Percentiles rank a stretch among this genome's conserved stretches.
These are phyloP conservation scores for Carpediemonas membranifera DNA, from an alignment of 78 protist genomes.

Conservation along the genomic window DNA sequence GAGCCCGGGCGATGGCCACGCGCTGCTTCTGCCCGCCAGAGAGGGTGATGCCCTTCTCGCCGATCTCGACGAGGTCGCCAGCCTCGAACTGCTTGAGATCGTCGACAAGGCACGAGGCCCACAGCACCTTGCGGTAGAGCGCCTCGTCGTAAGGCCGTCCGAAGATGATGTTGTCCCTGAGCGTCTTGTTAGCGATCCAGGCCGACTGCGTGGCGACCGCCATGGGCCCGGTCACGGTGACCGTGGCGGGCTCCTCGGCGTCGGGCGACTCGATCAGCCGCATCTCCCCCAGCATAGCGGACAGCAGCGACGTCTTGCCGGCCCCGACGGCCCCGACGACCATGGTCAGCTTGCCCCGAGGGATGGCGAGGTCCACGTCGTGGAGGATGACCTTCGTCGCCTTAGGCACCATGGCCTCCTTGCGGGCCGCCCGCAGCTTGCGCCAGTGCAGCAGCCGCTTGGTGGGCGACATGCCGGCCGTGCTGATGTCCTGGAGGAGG, in stretches of 20 bases:
- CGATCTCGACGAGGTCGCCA: constrained; percentile 61
- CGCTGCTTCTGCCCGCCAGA: constrained; percentile 92
- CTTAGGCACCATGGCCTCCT: too few relatives aligned
- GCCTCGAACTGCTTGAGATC: not conserved
- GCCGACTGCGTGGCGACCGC: constrained; percentile 72
- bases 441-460: too few relatives aligned
- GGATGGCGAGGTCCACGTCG: not conserved
- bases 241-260: constrained; percentile 32
- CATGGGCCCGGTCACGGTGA: constrained; percentile 36
- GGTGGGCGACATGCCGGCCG: too few relatives aligned
- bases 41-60: constrained; percentile 87
- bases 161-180: constrained; percentile 81
- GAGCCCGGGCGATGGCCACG: constrained; percentile 84
- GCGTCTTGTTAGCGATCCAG: constrained; percentile 79
- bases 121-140: not conserved
- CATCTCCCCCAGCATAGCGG: constrained; percentile 62
- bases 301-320: constrained; percentile 69
- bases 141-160: constrained; percentile 16
- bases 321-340: constrained; percentile 70
- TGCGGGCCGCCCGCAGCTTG: too few relatives aligned
- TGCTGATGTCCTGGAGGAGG: too few relatives aligned
- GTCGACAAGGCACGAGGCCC: not conserved
- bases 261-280: too few relatives aligned
- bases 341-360: constrained; percentile 29
- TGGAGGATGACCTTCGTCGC: not conserved